Evolutionary conservation across 2,329 filamentous ascomycete genomes (phyloP).

Genomic region (Ophiostoma ips): DNA sequence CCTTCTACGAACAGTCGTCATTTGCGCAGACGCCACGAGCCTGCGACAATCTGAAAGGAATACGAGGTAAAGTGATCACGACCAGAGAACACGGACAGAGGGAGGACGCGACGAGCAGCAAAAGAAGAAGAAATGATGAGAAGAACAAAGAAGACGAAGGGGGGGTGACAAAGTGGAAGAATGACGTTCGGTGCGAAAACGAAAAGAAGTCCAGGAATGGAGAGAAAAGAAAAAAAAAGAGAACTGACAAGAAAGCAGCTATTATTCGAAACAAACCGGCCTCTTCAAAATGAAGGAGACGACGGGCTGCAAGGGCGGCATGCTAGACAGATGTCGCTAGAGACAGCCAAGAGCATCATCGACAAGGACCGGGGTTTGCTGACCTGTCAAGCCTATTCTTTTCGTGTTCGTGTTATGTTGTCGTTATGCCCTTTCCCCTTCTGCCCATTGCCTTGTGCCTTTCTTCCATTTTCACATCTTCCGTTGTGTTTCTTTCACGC

Average conservation of each 20-base stretch:
- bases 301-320: too few relatives aligned
- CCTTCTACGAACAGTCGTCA: conserved; percentile 18
- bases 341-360: background rate
- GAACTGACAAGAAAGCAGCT: too few relatives aligned
- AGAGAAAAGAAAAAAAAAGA: too few relatives aligned
- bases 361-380: conserved; percentile 3
- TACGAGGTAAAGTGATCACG: background rate
- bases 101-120: too few relatives aligned
- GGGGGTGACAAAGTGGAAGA: too few relatives aligned
- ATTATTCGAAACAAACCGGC: background rate
- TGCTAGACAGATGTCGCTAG: too few relatives aligned
- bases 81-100: background rate
- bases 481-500: background rate
- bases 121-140: too few relatives aligned
- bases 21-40: background rate
- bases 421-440: background rate
- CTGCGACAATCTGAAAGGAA: background rate
- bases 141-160: too few relatives aligned
- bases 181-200: too few relatives aligned
- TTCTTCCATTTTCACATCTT: background rate
- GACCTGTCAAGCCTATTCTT: background rate
- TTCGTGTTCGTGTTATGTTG: background rate
- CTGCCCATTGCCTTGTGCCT: background rate
- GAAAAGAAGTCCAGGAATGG: too few relatives aligned
- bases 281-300: background rate